Conservation (phyloP, 2,329 filamentous ascomycete species). For the Paraconiothyrium brasiliense region DNA sequence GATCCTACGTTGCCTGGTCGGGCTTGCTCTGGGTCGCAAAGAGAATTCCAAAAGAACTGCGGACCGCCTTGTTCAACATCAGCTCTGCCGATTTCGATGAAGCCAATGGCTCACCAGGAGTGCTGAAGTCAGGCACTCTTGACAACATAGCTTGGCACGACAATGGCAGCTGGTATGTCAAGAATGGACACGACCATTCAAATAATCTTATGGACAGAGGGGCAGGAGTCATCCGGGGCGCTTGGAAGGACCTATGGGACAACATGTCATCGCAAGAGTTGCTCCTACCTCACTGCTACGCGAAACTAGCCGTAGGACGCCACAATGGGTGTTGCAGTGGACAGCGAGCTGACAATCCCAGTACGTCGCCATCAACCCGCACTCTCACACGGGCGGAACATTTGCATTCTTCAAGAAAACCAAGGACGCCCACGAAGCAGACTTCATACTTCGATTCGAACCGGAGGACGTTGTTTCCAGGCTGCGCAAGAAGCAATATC, state of each 20-base stretch:
- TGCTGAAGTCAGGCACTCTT: conserved; percentile 19
- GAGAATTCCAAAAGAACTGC: conserved; percentile 22
- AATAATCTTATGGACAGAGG: conserved; percentile 17
- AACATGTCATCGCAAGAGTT: background rate
- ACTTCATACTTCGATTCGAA: conserved; percentile 32
- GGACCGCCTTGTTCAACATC: conserved; percentile 5
- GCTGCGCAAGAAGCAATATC: conserved; percentile 8
- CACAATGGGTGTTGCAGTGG: no score
- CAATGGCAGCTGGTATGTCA: conserved; percentile 34
- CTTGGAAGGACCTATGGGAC: conserved; percentile 34
- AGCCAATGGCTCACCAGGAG: conserved; percentile 21
- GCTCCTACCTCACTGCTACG: conserved; percentile 9
- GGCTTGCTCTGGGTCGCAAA: conserved; percentile 28
- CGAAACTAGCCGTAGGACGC: conserved; percentile 32
- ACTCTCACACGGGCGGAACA: conserved; percentile 29
- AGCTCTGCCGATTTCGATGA: conserved; percentile 14
- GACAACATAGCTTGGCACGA: conserved; percentile 31
- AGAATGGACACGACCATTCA: conserved; percentile 2
- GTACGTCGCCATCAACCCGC: conserved; percentile 34
- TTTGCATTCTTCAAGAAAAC: conserved; percentile 41
- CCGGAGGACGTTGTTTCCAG: conserved; percentile 26
- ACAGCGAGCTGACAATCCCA: conserved; percentile 18
- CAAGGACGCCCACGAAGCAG: conserved; percentile 18
- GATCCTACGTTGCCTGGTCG: conserved; percentile 38
- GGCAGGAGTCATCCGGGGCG: conserved; percentile 17